Conservation (phyloP, 805 yeast genomes). For the Candida silvicultrix region DNA sequence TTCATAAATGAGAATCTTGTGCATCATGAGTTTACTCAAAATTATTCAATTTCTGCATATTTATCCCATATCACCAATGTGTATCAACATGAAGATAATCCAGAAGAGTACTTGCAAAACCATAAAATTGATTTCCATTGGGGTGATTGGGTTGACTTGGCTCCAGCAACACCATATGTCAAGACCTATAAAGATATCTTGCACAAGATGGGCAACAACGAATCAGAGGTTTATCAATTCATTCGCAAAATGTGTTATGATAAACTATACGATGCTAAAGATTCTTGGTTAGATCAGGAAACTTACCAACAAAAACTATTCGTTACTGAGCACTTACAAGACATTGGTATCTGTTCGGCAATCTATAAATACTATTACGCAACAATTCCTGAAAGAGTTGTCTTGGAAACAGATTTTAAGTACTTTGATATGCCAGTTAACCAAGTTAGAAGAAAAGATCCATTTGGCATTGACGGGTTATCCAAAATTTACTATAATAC, state of each 20-base stretch:
- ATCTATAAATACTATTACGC: conserved; percentile 21
- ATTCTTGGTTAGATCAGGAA: conserved; percentile 21
- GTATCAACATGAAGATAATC: conserved; percentile 9
- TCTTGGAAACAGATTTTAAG: conserved; percentile 21
- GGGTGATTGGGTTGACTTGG: conserved; percentile 27
- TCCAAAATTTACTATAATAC: conserved; percentile 9
- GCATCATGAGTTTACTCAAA: conserved; percentile 9
- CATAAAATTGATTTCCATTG: conserved; percentile 22
- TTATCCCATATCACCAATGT: conserved; percentile 6
- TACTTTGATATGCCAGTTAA: conserved; percentile 21
- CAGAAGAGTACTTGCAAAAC: conserved; percentile 7
- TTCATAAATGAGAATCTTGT: conserved; percentile 2
- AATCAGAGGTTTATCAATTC: not conserved
- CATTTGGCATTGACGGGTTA: conserved; percentile 16
- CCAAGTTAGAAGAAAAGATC: conserved; percentile 13
- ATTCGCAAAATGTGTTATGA: not conserved
- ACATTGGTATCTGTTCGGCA: conserved; percentile 22
- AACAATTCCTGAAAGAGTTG: conserved; percentile 22
- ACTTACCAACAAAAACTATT: conserved; percentile 3
- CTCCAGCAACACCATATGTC: conserved; percentile 21
- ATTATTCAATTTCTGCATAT: conserved; percentile 14
- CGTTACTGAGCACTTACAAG: conserved; percentile 21
- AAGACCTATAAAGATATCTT: conserved; percentile 20
- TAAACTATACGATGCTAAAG: conserved; percentile 1
- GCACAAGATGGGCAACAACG: not conserved